Conservation (phyloP, 164 flowering plant species). For the Macadamia tetraphylla region DNA sequence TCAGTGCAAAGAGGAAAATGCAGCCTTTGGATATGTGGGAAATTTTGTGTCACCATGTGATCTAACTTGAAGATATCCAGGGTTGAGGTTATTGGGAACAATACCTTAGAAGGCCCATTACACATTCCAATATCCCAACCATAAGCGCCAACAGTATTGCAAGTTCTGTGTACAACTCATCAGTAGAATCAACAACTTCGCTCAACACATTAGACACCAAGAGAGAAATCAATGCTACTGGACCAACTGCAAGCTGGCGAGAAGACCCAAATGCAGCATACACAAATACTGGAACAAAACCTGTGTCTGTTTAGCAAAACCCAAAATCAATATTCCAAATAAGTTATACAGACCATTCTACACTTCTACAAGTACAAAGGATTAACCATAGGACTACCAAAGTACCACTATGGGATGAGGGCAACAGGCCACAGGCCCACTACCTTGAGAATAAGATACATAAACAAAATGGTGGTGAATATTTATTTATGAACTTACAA, state of each 20-base stretch:
- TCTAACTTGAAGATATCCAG: not conserved
- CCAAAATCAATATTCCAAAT: not conserved
- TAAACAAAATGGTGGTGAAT: not conserved
- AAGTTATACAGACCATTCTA: constrained; percentile 3
- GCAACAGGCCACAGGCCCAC: not conserved
- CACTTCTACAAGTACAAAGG: not conserved
- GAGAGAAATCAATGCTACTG: constrained; percentile 94
- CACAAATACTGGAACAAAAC: constrained; percentile 86
- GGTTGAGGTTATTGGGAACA: not conserved
- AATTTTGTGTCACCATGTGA: too few species aligned
- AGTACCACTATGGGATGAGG: not conserved
- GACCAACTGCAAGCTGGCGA: constrained; percentile 98
- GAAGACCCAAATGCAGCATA: constrained; percentile 96
- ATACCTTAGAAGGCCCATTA: constrained; percentile 89
- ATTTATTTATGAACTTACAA: constrained; percentile 50
- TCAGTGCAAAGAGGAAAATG: not conserved
- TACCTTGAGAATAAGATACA: not conserved
- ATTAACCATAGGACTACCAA: not conserved
- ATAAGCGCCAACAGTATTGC: constrained; percentile 87
- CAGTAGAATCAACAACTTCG: constrained; percentile 64
- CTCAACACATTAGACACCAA: constrained; percentile 86
- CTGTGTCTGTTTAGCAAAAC: constrained; percentile 57
- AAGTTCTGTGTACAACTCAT: constrained; percentile 76
- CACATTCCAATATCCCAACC: constrained; percentile 92
- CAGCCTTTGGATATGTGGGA: not conserved